These are phyloP conservation scores for Jacaranda copaia DNA, from an alignment of 257 asterid genomes.

Conservation along the genomic window DNA sequence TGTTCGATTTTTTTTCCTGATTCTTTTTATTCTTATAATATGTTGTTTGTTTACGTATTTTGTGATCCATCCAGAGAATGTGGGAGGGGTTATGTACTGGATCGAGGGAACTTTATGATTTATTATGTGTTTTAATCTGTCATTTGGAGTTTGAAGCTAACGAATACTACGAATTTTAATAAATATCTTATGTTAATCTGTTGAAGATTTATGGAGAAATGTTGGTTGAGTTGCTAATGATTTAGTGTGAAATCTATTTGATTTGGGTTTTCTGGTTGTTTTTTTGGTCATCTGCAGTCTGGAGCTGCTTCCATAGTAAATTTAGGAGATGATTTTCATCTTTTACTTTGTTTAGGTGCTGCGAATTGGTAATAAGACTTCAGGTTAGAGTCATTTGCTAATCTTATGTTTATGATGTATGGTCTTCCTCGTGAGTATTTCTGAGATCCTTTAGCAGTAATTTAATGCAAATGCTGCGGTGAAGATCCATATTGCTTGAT, in stretches of 20 bases:
- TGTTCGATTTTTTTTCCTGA: not conserved
- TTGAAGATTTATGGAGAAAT: not conserved
- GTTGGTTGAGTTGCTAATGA: not conserved
- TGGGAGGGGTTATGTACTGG: not conserved
- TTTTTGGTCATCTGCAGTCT: not conserved
- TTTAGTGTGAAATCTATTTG: constrained; percentile 13
- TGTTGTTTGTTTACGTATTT: not conserved
- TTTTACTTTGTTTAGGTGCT: constrained; percentile 7
- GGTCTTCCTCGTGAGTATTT: not conserved
- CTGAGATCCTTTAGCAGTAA: not conserved
- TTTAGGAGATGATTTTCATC: not conserved
- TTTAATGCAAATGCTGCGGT: constrained; percentile 15
- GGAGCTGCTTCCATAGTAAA: not conserved
- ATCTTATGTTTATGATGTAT: not conserved
- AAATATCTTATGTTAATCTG: constrained; percentile 1
- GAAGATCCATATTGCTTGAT: not conserved
- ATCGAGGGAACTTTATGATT: constrained; percentile 23
- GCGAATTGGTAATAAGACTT: not conserved
- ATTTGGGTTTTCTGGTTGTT: not conserved
- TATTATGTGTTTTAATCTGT: not conserved
- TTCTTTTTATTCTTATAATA: not conserved
- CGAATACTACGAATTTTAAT: not conserved
- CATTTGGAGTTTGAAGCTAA: constrained; percentile 12
- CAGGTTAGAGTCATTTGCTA: not conserved
- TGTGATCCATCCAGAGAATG: constrained; percentile 13